Base-by-base conservation (phyloP, 495 filamentous ascomycete genomes). In the Barbatosphaeria neglecta region DNA sequence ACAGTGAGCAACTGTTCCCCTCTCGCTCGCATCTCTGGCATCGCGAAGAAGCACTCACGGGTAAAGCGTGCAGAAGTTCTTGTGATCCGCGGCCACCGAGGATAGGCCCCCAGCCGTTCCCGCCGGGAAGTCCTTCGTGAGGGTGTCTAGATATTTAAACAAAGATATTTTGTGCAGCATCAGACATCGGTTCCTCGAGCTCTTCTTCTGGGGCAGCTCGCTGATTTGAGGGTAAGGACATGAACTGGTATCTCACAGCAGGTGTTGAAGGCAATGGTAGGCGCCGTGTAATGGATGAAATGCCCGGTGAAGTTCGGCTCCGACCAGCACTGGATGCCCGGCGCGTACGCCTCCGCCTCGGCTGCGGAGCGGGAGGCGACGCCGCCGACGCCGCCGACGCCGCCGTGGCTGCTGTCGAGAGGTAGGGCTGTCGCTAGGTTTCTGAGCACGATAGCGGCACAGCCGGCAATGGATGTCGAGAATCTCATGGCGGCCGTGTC, bases 31-130 rank as follows among this genome's bases (percentile, higher is more conserved):
- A 20, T 23, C 20, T 1, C 3, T 6, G 10, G 13, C 3, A 22
- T 22, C 3, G 3, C 6, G 6, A 20, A 22, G 38, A 7, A 7
- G 7, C 16, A 40, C 38, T 22, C 22, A 41, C 39, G 39, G 39
- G 22, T 22, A 41, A n/a, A 41, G 39, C 13, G 39, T 41, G 39
- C 39, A 41, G 19, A 41, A 41, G 39, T 41, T 41, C 20, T 41
- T 41, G 39, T 23, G 20, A n/a, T 41, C 39, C 5, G 39, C 39
- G 18, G 17, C 19, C 3, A 41, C 39, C 19, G 39, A 41, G 9
- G 20, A 22, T 19, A 41, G 20, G 11, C 39, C 39, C 4, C 22
- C 22, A 3, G 10, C 39, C 3, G 39, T 41, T 3, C 39, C 39
- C 20, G 39, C 20, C 20, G 39, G 39, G 19, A 41, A 41, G 5